Base-by-base conservation (phyloP, 169 alveolate genomes). In the Eimeria maxima region DNA sequence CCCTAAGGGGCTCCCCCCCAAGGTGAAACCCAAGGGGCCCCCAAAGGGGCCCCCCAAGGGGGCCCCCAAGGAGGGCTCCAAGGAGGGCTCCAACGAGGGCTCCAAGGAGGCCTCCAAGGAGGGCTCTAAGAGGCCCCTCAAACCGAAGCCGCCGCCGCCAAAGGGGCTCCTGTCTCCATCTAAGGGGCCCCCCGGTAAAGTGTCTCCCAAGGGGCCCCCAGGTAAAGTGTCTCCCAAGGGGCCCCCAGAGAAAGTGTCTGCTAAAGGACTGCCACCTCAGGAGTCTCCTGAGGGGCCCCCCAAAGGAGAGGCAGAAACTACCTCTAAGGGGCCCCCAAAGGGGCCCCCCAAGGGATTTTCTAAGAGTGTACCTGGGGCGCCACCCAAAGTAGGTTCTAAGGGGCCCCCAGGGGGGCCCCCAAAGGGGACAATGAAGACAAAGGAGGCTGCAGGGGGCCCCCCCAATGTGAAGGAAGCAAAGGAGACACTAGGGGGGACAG, bases 331-430 rank as follows among this genome's bases (percentile, higher is more conserved):
- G 80, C 80, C 80, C 80, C 80, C 80, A 10, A 50, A 50, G 57
- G 87, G 57, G 87, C 63, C 63, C 57, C 63, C 63, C 29, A 76
- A 76, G n/a, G n/a, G 44, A 45, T 11, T 50, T 11, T 11, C 57
- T 11, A 50, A 50, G 57, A 11, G 57, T 5, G 18, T 11, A 5
- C 57, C 57, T 50, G 11, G 11, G 55, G 87, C 5, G 55, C 57
- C 27, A 14, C 57, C 87, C 63, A 44, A 74, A 60, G 87, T 55
- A 10, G 13, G 63, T 60, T 29, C 57, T 29, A 74, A 44, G 55
- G 87, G 87, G 63, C 18, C 57, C 87, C 87, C 55, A 38, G 24
- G 11, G 45, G 80, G 80, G 87, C 57, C 87, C 90, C 69, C 90
- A 2, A 80, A 80, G 90, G 90, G 53, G 22, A 18, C 53, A 44